A percentile compares a stretch with the other conserved stretches of the same genome.
phyloP scores from a whole-genome alignment of 2,329 filamentous ascomycete genomes.

The Rhynchosporium agropyri region DNA sequence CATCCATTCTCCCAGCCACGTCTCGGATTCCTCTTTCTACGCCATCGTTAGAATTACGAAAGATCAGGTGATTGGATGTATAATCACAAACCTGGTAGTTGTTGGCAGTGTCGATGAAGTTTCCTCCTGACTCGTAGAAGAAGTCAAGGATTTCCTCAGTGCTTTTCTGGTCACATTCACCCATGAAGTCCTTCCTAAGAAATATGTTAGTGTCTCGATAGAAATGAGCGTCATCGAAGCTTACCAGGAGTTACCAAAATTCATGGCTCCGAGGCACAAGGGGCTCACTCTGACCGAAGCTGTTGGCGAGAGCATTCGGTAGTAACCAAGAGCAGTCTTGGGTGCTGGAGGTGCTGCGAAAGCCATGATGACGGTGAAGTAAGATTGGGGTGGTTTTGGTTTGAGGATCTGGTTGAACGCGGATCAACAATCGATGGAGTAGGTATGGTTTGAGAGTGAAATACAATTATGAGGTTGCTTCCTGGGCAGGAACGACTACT shows the following conservation, averaged over 20 bases:
- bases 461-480: background rate
- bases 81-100: slow-evolving; percentile 55
- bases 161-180: slow-evolving; percentile 63
- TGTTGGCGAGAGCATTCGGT: slow-evolving; percentile 66
- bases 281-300: slow-evolving; percentile 70
- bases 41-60: background rate
- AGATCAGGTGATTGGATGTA: background rate
- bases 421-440: background rate
- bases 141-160: slow-evolving; percentile 59
- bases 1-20: slow-evolving; percentile 74
- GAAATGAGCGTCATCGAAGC: background rate
- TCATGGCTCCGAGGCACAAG: slow-evolving; percentile 66
- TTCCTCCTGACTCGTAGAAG: slow-evolving; percentile 60
- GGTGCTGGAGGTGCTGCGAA: slow-evolving; percentile 42
- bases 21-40: slow-evolving; percentile 61
- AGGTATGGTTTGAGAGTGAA: background rate
- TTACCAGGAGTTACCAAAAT: slow-evolving; percentile 61
- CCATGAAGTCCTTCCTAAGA: slow-evolving; percentile 58
- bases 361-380: slow-evolving; percentile 27
- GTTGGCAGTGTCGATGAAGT: slow-evolving; percentile 71
- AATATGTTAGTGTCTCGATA: background rate
- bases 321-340: slow-evolving; percentile 63
- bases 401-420: background rate
- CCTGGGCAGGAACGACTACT: background rate
- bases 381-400: background rate